These are phyloP conservation scores for Penicillium sp. DNA, from an alignment of 2,329 filamentous ascomycete species.

Conservation along the genomic window DNA sequence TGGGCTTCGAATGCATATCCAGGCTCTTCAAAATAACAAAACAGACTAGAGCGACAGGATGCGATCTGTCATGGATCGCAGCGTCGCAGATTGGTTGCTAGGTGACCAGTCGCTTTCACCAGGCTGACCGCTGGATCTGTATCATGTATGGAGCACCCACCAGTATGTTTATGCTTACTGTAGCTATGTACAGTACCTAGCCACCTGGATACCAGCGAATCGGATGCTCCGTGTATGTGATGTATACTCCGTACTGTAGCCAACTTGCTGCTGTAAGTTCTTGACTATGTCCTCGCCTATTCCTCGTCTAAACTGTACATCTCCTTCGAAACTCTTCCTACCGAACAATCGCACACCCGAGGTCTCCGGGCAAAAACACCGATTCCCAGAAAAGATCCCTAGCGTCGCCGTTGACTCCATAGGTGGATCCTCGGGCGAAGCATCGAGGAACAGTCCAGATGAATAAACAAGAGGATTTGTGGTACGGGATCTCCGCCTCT, in stretches of 20 bases:
- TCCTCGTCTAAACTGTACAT: background rate
- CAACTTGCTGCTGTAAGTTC: no score
- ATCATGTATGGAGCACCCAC: background rate
- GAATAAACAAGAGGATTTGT: background rate
- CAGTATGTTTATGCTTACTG: background rate
- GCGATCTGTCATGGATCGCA: slow-evolving; percentile 19
- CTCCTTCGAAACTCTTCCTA: background rate
- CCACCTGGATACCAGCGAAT: background rate
- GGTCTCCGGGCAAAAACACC: slow-evolving; percentile 24
- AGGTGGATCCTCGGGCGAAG: slow-evolving; percentile 16
- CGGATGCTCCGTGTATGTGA: background rate
- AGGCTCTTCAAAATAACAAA: background rate
- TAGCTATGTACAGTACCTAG: background rate
- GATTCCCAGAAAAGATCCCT: slow-evolving; percentile 27
- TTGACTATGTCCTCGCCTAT: background rate
- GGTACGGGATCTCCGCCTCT: background rate
- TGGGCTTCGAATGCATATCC: background rate
- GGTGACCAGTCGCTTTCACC: slow-evolving; percentile 21
- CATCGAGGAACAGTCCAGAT: slow-evolving; percentile 8
- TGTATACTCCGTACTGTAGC: background rate
- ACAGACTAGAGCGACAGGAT: slow-evolving; percentile 1
- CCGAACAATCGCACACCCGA: slow-evolving; percentile 11
- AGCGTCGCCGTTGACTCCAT: slow-evolving; percentile 24
- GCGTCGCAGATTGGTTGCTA: slow-evolving; percentile 17
- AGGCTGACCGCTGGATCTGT: slow-evolving; percentile 17